phyloP scores from a whole-genome alignment of 2,329 filamentous ascomycete species.

The Rutstroemia sp. region DNA sequence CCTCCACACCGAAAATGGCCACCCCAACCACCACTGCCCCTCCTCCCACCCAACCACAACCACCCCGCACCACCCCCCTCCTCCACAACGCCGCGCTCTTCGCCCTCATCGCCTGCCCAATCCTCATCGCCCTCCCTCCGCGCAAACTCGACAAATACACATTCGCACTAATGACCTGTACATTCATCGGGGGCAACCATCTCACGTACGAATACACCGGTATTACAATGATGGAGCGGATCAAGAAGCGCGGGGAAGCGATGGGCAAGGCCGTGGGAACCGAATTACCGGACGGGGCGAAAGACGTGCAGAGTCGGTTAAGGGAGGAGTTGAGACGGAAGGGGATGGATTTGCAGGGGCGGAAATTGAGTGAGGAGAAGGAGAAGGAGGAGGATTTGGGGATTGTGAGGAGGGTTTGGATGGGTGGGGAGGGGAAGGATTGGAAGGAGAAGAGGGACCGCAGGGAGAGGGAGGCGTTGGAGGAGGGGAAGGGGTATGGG shows the following conservation, averaged over 20 bases:
- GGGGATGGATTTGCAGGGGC: conserved; percentile 10
- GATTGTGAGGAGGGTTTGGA: conserved; percentile 45
- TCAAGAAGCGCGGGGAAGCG: neutral
- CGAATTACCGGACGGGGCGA: conserved; percentile 18
- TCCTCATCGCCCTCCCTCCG: conserved; percentile 48
- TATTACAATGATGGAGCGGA: conserved; percentile 18
- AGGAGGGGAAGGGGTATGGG: conserved; percentile 33
- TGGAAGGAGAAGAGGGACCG: conserved; percentile 29
- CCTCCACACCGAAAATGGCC: neutral
- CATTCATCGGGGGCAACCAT: conserved; percentile 25
- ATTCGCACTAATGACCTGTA: conserved; percentile 40
- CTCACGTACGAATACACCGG: conserved; percentile 26
- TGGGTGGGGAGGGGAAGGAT: conserved; percentile 44
- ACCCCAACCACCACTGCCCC: neutral
- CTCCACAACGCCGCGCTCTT: conserved; percentile 33
- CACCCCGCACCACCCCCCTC: conserved; percentile 8
- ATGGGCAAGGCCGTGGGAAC: neutral
- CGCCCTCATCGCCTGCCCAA: conserved; percentile 44
- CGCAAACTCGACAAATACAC: conserved; percentile 57
- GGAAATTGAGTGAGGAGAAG: neutral
- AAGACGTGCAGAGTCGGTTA: conserved; percentile 20
- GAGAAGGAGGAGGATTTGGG: conserved; percentile 12
- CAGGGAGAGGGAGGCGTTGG: conserved; percentile 28
- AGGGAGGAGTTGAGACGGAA: conserved; percentile 16
- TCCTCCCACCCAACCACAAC: neutral